Conservation (phyloP, 139 green algal genomes). For the Closterium sp. region DNA sequence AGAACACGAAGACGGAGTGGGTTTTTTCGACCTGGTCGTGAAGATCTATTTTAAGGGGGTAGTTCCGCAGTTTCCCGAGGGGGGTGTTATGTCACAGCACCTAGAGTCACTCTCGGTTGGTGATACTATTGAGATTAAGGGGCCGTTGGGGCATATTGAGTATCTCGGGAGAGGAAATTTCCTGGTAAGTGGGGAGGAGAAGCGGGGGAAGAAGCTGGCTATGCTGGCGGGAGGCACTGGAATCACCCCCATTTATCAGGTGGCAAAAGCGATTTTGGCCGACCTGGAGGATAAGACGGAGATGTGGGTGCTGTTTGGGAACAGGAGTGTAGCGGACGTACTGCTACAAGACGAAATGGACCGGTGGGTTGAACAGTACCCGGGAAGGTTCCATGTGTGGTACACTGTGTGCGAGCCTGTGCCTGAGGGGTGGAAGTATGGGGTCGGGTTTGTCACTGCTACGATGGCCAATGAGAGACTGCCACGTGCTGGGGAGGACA, state of each 20-base stretch:
- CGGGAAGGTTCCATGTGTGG: constrained; percentile 21
- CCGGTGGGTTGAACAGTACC: background rate
- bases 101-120: constrained; percentile 78
- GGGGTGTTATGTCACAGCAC: constrained; percentile 77
- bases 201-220: constrained; percentile 60
- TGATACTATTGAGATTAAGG: constrained; percentile 89
- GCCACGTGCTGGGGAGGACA: constrained; percentile 51
- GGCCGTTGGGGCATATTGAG: constrained; percentile 87
- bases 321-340: constrained; percentile 88
- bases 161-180: constrained; percentile 69
- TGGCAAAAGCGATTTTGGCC: constrained; percentile 69
- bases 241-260: constrained; percentile 66
- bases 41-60: constrained; percentile 77
- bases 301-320: constrained; percentile 90
- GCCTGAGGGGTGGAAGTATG: constrained; percentile 66
- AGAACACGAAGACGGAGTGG: constrained; percentile 70
- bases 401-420: constrained; percentile 59
- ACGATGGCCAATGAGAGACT: constrained; percentile 77
- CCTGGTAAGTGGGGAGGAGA: constrained; percentile 44
- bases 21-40: constrained; percentile 94
- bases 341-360: constrained; percentile 89
- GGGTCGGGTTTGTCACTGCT: constrained; percentile 74
- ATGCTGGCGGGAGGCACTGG: constrained; percentile 95
- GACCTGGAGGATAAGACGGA: constrained; percentile 79
- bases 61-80: constrained; percentile 85